Percentiles rank a stretch among this genome's conserved stretches.
These are phyloP conservation scores for Phlyctochytrium arcticum DNA, from an alignment of 192 early-diverging fungal genomes.

Conservation along the genomic window DNA sequence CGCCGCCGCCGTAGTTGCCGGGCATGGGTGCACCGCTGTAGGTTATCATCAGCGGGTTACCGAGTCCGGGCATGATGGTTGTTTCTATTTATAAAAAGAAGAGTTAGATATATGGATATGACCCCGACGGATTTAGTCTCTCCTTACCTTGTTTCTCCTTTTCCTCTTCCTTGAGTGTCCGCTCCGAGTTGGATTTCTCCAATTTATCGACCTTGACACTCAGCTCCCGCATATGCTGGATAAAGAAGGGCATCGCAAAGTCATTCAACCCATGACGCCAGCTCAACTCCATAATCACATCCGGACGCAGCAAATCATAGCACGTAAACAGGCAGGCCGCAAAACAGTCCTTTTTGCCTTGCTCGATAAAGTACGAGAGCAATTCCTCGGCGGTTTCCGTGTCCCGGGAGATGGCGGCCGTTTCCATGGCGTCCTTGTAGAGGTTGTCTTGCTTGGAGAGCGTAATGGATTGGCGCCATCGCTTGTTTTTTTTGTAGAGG, in stretches of 20 bases:
- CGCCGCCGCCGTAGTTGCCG: slow-evolving; percentile 1
- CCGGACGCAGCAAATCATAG: slow-evolving; percentile 91
- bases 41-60: slow-evolving; percentile 72
- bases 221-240: slow-evolving; percentile 86
- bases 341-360: slow-evolving; percentile 89
- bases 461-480: slow-evolving; percentile 91
- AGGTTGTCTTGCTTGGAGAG: slow-evolving; percentile 96
- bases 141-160: slow-evolving; percentile 53
- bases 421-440: slow-evolving; percentile 99
- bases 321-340: slow-evolving; percentile 89
- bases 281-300: slow-evolving; percentile 88
- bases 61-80: slow-evolving; percentile 63
- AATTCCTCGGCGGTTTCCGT: slow-evolving; percentile 91
- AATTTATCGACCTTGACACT: slow-evolving; percentile 70
- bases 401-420: slow-evolving; percentile 85
- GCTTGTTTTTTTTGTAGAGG: slow-evolving; percentile 93
- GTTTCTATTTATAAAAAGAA: slow-evolving; percentile 31
- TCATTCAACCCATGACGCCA: slow-evolving; percentile 88
- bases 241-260: slow-evolving; percentile 98
- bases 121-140: slow-evolving; percentile 8
- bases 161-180: slow-evolving; percentile 46
- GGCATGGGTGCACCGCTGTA: slow-evolving; percentile 37
- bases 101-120: slow-evolving; percentile 1
- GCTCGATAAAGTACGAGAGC: slow-evolving; percentile 91
- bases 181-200: slow-evolving; percentile 45